These are phyloP conservation scores for Urtica urens DNA, from an alignment of 306 rosid genomes.

Conservation along the genomic window DNA sequence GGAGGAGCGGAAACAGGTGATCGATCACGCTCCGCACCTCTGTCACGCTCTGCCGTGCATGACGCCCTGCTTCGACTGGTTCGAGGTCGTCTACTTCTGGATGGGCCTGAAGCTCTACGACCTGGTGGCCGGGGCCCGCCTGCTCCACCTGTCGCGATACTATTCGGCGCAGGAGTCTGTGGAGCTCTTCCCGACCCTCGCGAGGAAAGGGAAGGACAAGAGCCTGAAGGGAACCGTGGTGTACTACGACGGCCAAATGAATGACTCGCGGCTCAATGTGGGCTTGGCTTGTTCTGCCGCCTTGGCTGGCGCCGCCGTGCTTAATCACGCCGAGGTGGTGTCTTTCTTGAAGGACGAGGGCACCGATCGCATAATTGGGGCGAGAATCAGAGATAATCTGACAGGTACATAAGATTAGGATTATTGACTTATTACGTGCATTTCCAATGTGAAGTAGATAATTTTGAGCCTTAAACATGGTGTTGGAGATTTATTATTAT, in stretches of 20 bases:
- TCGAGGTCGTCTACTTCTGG: slow-evolving; percentile 90
- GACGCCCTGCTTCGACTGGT: slow-evolving; percentile 97
- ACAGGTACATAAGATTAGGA: no score
- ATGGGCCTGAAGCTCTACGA: slow-evolving; percentile 89
- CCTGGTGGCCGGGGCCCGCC: slow-evolving; percentile 75
- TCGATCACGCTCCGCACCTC: slow-evolving; percentile 94
- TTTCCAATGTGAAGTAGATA: no score
- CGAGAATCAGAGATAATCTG: slow-evolving; percentile 66
- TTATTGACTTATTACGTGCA: no score
- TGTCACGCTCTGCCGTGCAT: slow-evolving; percentile 97
- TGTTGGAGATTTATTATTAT: no score
- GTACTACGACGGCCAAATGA: slow-evolving; percentile 99
- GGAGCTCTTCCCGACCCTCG: slow-evolving; percentile 89
- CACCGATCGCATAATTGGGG: slow-evolving; percentile 61
- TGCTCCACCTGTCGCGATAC: slow-evolving; percentile 86
- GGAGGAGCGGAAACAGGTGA: slow-evolving; percentile 84
- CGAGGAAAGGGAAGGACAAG: slow-evolving; percentile 51
- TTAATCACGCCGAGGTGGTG: slow-evolving; percentile 89
- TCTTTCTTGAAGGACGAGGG: slow-evolving; percentile 72
- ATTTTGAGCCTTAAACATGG: no score
- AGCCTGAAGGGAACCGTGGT: slow-evolving; percentile 88
- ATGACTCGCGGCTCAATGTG: slow-evolving; percentile 87
- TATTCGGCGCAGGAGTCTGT: slow-evolving; percentile 77
- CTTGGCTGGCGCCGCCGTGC: slow-evolving; percentile 94
- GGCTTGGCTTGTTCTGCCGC: slow-evolving; percentile 95